Evolutionary conservation across 2,329 filamentous ascomycete species (phyloP).

Genomic region (Monilinia fructicola): DNA sequence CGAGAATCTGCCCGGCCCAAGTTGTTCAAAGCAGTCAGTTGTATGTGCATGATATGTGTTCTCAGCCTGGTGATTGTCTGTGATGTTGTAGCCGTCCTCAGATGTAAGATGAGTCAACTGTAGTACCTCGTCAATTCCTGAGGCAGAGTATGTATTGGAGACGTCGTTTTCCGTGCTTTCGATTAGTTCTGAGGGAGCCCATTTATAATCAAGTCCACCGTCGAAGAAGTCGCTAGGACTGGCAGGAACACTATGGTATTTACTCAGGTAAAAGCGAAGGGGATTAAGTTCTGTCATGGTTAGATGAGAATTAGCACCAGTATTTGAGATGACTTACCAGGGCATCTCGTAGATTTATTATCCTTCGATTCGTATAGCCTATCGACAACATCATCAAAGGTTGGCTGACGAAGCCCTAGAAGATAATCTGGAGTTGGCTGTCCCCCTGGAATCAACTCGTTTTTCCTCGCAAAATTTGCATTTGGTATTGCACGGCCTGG

Average conservation of each 20-base stretch:
- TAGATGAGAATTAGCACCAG: background rate
- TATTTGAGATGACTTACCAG: constrained; percentile 10
- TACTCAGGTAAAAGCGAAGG: constrained; percentile 16
- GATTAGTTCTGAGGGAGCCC: constrained; percentile 27
- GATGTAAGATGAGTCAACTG: background rate
- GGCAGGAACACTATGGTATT: constrained; percentile 39
- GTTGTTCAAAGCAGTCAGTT: constrained; percentile 10
- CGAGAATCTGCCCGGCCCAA: background rate
- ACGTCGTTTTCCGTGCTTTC: background rate
- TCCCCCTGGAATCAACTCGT: constrained; percentile 43
- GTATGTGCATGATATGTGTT: constrained; percentile 3
- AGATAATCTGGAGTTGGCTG: constrained; percentile 23
- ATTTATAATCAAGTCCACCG: constrained; percentile 47
- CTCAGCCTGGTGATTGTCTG: background rate
- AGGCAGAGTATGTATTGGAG: background rate
- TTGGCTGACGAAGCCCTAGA: constrained; percentile 15
- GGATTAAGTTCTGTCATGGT: constrained; percentile 11
- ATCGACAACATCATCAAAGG: constrained; percentile 14
- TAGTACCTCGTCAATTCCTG: background rate
- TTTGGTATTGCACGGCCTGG: constrained; percentile 43
- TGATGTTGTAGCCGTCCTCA: background rate
- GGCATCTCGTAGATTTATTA: background rate
- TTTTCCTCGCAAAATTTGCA: constrained; percentile 48
- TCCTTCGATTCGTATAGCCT: constrained; percentile 4
- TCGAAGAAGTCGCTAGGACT: constrained; percentile 50